Evolutionary conservation across 1,139 yeast genomes (phyloP).

Genomic region (Yamadazyma siamensis): DNA sequence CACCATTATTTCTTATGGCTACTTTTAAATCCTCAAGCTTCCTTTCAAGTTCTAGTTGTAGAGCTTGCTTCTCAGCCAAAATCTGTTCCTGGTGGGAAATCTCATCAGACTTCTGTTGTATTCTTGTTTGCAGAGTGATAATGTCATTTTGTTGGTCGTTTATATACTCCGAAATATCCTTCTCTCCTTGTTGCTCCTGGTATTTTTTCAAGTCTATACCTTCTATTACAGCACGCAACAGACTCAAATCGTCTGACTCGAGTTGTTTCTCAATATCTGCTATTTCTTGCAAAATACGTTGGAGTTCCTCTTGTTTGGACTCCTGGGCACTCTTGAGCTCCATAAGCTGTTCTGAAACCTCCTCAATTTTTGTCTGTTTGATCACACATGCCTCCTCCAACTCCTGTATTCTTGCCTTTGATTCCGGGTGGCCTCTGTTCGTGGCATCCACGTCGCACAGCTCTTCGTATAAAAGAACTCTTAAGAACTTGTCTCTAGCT

Average conservation of each 20-base stretch:
- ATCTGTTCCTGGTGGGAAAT: not conserved
- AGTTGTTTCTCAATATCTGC: slow-evolving; percentile 6
- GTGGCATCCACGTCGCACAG: slow-evolving; percentile 4
- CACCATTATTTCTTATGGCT: not conserved
- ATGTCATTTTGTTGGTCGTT: slow-evolving; percentile 7
- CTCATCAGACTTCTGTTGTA: not conserved
- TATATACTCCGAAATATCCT: slow-evolving; percentile 8
- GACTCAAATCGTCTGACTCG: slow-evolving; percentile 1
- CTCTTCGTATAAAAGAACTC: slow-evolving; percentile 18
- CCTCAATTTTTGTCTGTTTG: slow-evolving; percentile 19
- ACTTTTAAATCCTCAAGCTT: not conserved
- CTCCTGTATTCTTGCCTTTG: slow-evolving; percentile 12
- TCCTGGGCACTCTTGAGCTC: slow-evolving; percentile 17
- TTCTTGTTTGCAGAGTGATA: slow-evolving; percentile 2
- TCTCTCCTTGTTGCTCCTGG: slow-evolving; percentile 3
- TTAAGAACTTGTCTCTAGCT: slow-evolving; percentile 58
- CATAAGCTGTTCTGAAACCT: slow-evolving; percentile 16
- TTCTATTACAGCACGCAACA: too few species aligned
- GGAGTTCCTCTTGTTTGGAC: slow-evolving; percentile 10
- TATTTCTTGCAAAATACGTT: slow-evolving; percentile 15
- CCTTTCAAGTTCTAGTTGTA: not conserved
- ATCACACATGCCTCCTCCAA: slow-evolving; percentile 12
- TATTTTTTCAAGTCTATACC: slow-evolving; percentile 6
- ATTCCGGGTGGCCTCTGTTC: slow-evolving; percentile 14
- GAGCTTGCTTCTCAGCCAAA: slow-evolving; percentile 1